Base-by-base conservation (phyloP, 139 green algal species). In the Micromonas commoda region DNA sequence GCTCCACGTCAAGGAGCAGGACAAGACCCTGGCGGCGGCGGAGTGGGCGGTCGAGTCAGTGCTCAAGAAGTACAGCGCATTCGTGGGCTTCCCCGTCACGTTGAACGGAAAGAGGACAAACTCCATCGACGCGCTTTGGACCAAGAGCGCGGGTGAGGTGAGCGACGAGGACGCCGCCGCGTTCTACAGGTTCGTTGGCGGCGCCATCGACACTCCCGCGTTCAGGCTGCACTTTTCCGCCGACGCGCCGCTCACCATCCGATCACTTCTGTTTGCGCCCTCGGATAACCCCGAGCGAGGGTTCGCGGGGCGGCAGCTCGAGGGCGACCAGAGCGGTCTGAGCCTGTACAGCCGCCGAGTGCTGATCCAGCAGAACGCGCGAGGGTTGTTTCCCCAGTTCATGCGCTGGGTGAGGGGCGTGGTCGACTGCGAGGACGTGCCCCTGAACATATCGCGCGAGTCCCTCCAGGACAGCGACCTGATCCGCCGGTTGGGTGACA, bases 361-460 rank as follows among this genome's bases (percentile, higher is more conserved):
- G 72, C 31, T 78, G 31, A 78, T 78, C 54, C 52, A 69, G 32
- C 5, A 69, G 20, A 78, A 78, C 3, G 38, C 57, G 52, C 24
- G 39, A 3, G 33, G 33, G 24, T 51, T 78, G 1, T 31, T 78
- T 6, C 72, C 72, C 19, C 54, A 31, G 54, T 78, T 71, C 61
- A 53, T 78, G 52, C 72, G 72, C 5, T 78, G 51, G 29, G 26
- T 78, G 20, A 51, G 72, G n/a, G 72, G 72, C 52, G 72, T 78
- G 16, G 52, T 78, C 1, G 72, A 78, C 61, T 78, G 72, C 72
- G 72, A 78, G 28, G 72, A 78, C 52, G 61, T 78, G 34, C 72
- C 72, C 28, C 33, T 78, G 31, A 78, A 78, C 16, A 78, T 78
- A 2, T 78, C 72, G 28, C 72, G 72, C 23, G 72, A 78, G 72